Conservation (phyloP, 139 green algal species). For the Ettlia oleoabundans region DNA sequence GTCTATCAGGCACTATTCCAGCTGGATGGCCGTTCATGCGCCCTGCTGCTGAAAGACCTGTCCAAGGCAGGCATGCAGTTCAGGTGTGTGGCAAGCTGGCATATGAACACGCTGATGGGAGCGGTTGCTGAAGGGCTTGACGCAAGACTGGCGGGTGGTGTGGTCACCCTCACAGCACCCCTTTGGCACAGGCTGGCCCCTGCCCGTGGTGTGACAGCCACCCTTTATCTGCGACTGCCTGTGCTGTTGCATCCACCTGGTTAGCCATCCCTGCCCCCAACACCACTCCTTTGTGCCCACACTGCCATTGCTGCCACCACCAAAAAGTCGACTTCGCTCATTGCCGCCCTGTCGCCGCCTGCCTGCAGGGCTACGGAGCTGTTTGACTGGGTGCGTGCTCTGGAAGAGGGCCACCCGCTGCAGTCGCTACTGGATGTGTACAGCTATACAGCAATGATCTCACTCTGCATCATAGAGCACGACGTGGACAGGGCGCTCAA, state of each 20-base stretch:
- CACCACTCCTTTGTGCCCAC: background rate
- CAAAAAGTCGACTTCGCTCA: too few relatives aligned
- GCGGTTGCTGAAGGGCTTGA: too few relatives aligned
- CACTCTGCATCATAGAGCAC: conserved; percentile 78
- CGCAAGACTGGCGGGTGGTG: background rate
- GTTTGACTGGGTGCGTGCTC: conserved; percentile 77
- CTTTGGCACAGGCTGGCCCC: too few relatives aligned
- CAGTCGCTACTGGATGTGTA: conserved; percentile 79
- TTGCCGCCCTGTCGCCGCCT: background rate
- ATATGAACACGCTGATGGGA: too few relatives aligned
- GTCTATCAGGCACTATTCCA: conserved; percentile 71
- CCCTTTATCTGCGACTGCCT: too few relatives aligned
- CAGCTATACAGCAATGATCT: conserved; percentile 86
- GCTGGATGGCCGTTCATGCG: conserved; percentile 75
- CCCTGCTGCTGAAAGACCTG: conserved; percentile 84
- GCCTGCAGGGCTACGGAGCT: conserved; percentile 69
- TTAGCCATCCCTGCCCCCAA: background rate
- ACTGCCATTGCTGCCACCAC: background rate
- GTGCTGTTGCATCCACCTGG: too few relatives aligned
- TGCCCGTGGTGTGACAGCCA: too few relatives aligned
- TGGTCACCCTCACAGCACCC: too few relatives aligned
- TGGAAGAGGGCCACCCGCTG: conserved; percentile 59
- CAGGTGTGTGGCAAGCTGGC: conserved; percentile 5
- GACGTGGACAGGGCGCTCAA: conserved; percentile 76
- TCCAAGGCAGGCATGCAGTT: conserved; percentile 57